Conservation (phyloP, 23 red algal species). For the Chondrus crispus region DNA sequence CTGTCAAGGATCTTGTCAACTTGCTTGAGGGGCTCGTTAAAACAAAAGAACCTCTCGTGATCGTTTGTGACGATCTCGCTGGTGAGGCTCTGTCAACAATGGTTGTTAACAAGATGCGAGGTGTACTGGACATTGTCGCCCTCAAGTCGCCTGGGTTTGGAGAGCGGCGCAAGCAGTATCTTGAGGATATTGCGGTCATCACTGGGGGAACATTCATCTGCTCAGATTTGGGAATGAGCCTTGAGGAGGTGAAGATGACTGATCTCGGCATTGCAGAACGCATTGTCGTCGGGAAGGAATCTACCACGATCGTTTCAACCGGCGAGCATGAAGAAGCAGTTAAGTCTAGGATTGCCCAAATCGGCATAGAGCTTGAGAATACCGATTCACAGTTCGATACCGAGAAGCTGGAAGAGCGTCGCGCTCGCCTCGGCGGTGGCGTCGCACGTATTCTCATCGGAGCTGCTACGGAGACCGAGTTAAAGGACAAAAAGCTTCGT, state of each 20-base stretch:
- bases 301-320: slow-evolving; percentile 92
- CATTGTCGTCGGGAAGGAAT: slow-evolving; percentile 91
- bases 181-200: slow-evolving; percentile 96
- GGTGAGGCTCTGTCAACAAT: slow-evolving; percentile 96
- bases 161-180: slow-evolving; percentile 96
- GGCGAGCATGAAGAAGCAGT: slow-evolving; percentile 82
- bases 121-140: slow-evolving; percentile 88
- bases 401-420: slow-evolving; percentile 96
- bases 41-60: slow-evolving; percentile 92
- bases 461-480: slow-evolving; percentile 96
- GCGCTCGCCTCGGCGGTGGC: slow-evolving; percentile 89
- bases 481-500: slow-evolving; percentile 98
- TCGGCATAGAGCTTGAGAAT: slow-evolving; percentile 72
- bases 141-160: slow-evolving; percentile 99
- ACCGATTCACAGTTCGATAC: slow-evolving; percentile 83
- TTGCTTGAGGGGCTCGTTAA: slow-evolving; percentile 88
- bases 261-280: slow-evolving; percentile 86
- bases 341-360: slow-evolving; percentile 76
- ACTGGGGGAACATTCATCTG: slow-evolving; percentile 88
- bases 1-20: slow-evolving; percentile 85
- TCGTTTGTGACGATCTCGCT: slow-evolving; percentile 92
- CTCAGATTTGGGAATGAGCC: slow-evolving; percentile 86
- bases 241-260: slow-evolving; percentile 73
- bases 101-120: slow-evolving; percentile 99
- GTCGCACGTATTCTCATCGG: slow-evolving; percentile 97